A percentile compares a stretch with the other conserved stretches of the same genome.
These are phyloP conservation scores for Kentomonas sorsogonicus DNA, from an alignment of 208 protist species.

Conservation along the genomic window DNA sequence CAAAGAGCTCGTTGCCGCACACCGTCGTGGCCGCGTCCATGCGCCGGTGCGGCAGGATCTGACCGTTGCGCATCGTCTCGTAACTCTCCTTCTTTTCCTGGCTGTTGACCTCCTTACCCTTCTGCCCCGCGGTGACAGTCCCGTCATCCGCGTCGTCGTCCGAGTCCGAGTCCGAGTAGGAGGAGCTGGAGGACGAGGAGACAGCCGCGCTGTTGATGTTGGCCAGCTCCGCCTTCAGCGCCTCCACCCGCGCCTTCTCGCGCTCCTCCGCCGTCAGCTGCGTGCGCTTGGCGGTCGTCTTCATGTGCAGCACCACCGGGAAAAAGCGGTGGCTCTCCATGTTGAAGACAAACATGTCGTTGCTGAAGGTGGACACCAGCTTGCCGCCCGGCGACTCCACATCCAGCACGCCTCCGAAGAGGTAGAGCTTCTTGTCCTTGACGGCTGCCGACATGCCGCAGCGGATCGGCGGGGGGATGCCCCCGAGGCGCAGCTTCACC, in stretches of 20 bases:
- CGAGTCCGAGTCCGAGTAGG: constrained; percentile 16
- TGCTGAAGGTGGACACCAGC: constrained; percentile 84
- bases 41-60: constrained; percentile 73
- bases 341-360: constrained; percentile 89
- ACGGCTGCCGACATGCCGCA: constrained; percentile 53
- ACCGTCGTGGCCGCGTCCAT: constrained; percentile 73
- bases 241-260: constrained; percentile 56
- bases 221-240: constrained; percentile 36
- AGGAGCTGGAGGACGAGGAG: too few species aligned
- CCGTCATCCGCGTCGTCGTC: constrained; percentile 25
- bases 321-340: constrained; percentile 88
- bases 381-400: constrained; percentile 80
- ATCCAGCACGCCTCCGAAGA: constrained; percentile 90
- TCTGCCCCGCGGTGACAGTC: neutral
- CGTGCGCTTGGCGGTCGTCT: constrained; percentile 1
- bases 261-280: constrained; percentile 25
- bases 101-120: constrained; percentile 7
- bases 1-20: constrained; percentile 67
- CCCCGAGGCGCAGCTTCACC: constrained; percentile 68
- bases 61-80: constrained; percentile 51
- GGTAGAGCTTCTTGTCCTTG: constrained; percentile 80
- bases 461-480: constrained; percentile 83
- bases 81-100: constrained; percentile 67
- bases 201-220: constrained; percentile 22
- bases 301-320: constrained; percentile 65